Evolutionary conservation across 805 yeast species (phyloP), one percentile per base, ranked within the genome.

Genomic region (Yarrowia deformans): DNA sequence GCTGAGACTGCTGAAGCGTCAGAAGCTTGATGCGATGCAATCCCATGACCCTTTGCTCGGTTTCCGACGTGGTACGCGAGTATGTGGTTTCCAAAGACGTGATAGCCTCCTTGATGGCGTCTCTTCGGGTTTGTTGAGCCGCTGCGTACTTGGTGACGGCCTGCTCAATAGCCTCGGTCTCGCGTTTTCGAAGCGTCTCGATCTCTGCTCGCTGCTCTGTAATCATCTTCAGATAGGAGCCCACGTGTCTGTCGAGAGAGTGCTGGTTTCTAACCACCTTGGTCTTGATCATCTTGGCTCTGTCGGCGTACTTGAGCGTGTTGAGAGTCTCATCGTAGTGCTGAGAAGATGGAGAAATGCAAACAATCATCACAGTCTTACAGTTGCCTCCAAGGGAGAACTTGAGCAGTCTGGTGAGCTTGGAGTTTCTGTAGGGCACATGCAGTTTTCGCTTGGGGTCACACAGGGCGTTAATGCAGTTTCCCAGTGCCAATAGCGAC

Each of bases 261-360:
- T 87, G 92, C 71, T 87, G 88, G 75, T 93, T 93, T 71, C 95
- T 79, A 2, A 85, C 82, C 2, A 90, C 81, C 73, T 90, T 91
- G 0, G 97, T 93, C 75, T 90, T 90, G 73, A 93, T 93, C 72
- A 90, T 93, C 75, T 93, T 93, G 16, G 97, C 98, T 50, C 97
- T 81, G 76, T 92, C 88, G 0, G 98, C 98, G 77, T 93, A 94
- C 69, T 91, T 91, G 71, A 94, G 83, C 0, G 98, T 91, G 77
- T 94, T 94, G 67, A 91, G 81, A 0, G 98, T 93, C 75, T 94
- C 98, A 75, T 94, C 98, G 77, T 92, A 93, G 77, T 94, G 98
- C 54, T 82, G 83, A 39, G 90, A 85, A 70, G 93, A 90, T 0
- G 98, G 98, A 4, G 96, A 89, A 3, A 94, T 85, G 78, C 98